phyloP scores from a whole-genome alignment of 2,329 filamentous ascomycete species.

The Fusarium sp. region DNA sequence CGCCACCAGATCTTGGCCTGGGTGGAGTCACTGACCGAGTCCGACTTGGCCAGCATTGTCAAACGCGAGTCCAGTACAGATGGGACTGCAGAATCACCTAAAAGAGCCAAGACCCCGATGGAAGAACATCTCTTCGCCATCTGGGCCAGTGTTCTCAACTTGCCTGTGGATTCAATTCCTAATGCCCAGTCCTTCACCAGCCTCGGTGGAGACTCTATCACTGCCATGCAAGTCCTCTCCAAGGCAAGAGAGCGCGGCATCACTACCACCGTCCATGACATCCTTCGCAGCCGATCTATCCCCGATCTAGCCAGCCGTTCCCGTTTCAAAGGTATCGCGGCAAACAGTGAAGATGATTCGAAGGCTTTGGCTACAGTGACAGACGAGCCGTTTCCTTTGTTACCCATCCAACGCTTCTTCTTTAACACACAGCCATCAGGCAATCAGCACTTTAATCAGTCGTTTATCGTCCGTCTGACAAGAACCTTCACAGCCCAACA shows the following conservation, averaged over 20 bases:
- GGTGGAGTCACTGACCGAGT: background rate
- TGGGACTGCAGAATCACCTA: background rate
- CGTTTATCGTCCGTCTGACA: background rate
- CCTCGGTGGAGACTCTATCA: background rate
- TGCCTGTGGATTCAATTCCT: background rate
- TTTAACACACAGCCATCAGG: background rate
- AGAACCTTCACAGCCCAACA: background rate
- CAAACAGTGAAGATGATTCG: background rate
- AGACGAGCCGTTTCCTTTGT: background rate
- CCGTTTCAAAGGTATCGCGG: background rate
- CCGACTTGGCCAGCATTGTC: background rate
- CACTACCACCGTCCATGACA: background rate
- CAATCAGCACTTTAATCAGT: slow-evolving; percentile 7
- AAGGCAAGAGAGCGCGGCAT: slow-evolving; percentile 1
- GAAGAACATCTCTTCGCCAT: background rate
- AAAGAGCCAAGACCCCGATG: background rate
- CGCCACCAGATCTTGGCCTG: background rate
- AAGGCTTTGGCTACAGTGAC: background rate
- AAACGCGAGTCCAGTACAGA: background rate
- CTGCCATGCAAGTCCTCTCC: background rate
- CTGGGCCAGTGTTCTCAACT: background rate
- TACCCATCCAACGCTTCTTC: slow-evolving; percentile 3
- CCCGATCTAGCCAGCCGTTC: background rate
- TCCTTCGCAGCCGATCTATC: slow-evolving; percentile 1
- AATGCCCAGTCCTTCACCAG: background rate